Evolutionary conservation across 2,329 filamentous ascomycete genomes (phyloP), one percentile per base, ranked within the genome.

Genomic region (Graphiopsis chlorocephala): DNA sequence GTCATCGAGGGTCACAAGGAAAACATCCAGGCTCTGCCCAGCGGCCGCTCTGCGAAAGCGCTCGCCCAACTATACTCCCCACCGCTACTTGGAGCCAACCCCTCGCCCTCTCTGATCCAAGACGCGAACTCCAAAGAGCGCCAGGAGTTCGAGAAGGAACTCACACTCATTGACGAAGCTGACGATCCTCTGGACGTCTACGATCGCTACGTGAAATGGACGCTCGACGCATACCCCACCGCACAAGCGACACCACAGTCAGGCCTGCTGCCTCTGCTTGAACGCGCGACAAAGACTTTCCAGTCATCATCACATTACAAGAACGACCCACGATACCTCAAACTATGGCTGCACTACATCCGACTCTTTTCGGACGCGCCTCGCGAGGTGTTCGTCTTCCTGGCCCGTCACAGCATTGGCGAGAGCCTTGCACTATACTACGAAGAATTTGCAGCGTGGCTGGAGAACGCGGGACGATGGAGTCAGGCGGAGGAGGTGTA

Each of bases 151-250:
- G 95, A 99, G 78, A 85, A 87, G 14, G 95, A 98, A 77, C 79
- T 98, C 20, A 84, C 87, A 50, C 86, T 83, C 56, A 88, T 96
- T 59, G 86, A 87, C 68, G 95, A 99, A 76, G 92, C 91, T 0
- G 95, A 99, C 75, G 95, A 99, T 73, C 95, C 95, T 1, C 87
- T 99, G 56, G 95, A 98, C 73, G 86, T 97, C 67, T 99, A 92
- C 80, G 94, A 98, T 77, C 89, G 95, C 76, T 99, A 99, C 76
- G 92, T 98, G 65, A 92, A 92, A 79, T 99, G 95, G 95, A 97
- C 93, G 1, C 82, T 98, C 29, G 92, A 97, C 77, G 90, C 94
- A 61, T 99, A 98, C 76, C 94, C 95, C 1, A 94, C 93, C 0
- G 91, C 94, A 26, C 93, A 97, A 80, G 92, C 93, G 62, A 97